Conservation (phyloP, 129 eudicot species). For the Flaveria ramosissima region DNA sequence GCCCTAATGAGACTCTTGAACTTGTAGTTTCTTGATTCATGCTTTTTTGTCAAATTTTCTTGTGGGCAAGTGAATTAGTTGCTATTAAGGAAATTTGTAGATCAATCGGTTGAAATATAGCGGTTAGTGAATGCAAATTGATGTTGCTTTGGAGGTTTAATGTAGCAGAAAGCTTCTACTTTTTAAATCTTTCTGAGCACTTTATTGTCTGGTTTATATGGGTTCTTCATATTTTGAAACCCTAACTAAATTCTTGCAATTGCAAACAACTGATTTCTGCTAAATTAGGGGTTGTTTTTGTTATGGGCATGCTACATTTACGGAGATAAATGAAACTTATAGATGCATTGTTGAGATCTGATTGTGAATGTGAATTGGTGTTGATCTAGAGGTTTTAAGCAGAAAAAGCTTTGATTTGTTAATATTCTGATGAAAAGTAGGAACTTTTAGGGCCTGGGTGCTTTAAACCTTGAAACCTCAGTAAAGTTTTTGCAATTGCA, state of each 20-base stretch:
- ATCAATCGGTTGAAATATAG: conserved; percentile 27
- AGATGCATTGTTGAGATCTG: conserved; percentile 9
- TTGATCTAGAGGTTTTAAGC: conserved; percentile 6
- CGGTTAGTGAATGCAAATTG: not conserved
- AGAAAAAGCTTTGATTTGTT: conserved; percentile 4
- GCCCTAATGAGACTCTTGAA: conserved; percentile 23
- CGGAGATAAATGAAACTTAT: not conserved
- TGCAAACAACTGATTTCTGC: not conserved
- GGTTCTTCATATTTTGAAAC: not conserved
- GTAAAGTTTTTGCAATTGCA: not conserved
- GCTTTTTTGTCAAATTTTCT: not conserved
- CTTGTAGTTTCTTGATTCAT: conserved; percentile 8
- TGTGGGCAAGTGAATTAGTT: conserved; percentile 10
- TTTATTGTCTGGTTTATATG: conserved; percentile 6
- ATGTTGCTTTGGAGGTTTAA: conserved; percentile 10
- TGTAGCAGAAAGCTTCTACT: not conserved
- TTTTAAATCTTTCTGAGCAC: conserved; percentile 8
- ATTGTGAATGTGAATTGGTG: conserved; percentile 21
- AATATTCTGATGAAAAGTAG: not conserved
- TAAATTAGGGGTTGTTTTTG: not conserved
- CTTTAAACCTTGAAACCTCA: not conserved
- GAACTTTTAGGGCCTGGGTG: not conserved
- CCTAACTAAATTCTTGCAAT: conserved; percentile 11
- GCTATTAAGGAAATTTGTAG: not conserved
- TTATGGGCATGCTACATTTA: not conserved